A percentile compares a stretch with the other conserved stretches of the same genome.
Evolutionary conservation across 2,329 filamentous ascomycete genomes (phyloP).

Genomic region (Macrophomina pseudophaseolina): DNA sequence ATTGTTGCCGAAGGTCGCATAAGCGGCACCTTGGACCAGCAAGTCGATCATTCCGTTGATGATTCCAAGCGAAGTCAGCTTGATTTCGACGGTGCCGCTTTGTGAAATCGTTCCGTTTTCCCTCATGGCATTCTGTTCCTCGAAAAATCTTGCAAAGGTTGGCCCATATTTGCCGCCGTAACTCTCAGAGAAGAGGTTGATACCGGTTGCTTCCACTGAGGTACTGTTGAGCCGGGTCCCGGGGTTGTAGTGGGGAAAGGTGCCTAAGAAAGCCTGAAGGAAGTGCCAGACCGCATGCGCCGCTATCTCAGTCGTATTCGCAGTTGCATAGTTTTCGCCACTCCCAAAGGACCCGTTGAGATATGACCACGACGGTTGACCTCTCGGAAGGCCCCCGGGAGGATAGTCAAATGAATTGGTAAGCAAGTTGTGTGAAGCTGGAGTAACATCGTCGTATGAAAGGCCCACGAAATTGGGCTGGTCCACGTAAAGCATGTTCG

Average conservation of each 20-base stretch:
- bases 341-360: slow-evolving; percentile 71
- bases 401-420: slow-evolving; percentile 49
- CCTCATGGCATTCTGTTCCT: slow-evolving; percentile 66
- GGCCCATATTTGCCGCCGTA: slow-evolving; percentile 75
- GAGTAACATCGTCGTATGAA: slow-evolving; percentile 68
- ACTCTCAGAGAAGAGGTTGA: slow-evolving; percentile 72
- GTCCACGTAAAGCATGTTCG: slow-evolving; percentile 64
- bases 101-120: slow-evolving; percentile 55
- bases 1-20: slow-evolving; percentile 63
- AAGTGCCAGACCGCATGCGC: slow-evolving; percentile 70
- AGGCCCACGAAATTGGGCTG: slow-evolving; percentile 74
- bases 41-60: slow-evolving; percentile 74
- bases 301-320: slow-evolving; percentile 62
- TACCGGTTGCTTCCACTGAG: slow-evolving; percentile 53
- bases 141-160: slow-evolving; percentile 62
- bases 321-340: slow-evolving; percentile 53
- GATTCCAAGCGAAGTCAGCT: slow-evolving; percentile 69
- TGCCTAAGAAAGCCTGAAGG: slow-evolving; percentile 64
- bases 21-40: slow-evolving; percentile 63
- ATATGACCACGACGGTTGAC: slow-evolving; percentile 47
- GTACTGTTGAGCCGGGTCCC: slow-evolving; percentile 46
- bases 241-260: slow-evolving; percentile 64
- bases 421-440: slow-evolving; percentile 47
- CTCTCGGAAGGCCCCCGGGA: slow-evolving; percentile 39
- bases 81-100: slow-evolving; percentile 60